Percentiles rank a stretch among this genome's conserved stretches.
Conservation (phyloP, 371 early-diverging fungal species). For the Mucor lusitanicus region DNA sequence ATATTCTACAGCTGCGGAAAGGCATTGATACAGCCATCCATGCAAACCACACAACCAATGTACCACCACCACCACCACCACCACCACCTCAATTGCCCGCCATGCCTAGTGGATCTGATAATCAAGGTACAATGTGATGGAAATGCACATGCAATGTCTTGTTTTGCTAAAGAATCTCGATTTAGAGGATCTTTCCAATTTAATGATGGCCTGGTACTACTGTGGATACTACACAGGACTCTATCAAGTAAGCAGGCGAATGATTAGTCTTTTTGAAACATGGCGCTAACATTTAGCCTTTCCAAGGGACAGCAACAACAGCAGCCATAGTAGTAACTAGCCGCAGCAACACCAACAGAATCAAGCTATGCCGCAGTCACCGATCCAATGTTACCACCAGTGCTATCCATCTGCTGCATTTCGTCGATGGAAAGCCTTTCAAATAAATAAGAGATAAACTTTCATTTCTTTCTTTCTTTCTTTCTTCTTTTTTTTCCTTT, state of each 20-base stretch:
- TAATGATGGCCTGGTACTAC: constrained; percentile 32
- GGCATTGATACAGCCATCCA: neutral
- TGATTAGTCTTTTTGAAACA: neutral
- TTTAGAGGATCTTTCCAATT: constrained; percentile 14
- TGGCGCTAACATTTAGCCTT: neutral
- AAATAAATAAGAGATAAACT: neutral
- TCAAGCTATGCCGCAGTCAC: constrained; percentile 7
- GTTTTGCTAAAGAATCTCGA: too few species aligned
- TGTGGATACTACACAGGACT: constrained; percentile 27
- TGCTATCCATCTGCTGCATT: neutral
- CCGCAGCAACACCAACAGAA: constrained; percentile 8
- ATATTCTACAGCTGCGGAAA: neutral
- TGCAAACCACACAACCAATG: neutral
- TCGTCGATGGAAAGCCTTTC: neutral
- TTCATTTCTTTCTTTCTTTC: neutral
- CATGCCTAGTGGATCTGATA: neutral
- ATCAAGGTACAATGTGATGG: neutral
- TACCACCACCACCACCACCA: neutral
- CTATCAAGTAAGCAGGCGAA: constrained; percentile 10
- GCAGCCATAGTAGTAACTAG: too few species aligned
- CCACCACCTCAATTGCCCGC: neutral
- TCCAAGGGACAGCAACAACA: neutral
- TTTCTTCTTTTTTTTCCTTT: neutral
- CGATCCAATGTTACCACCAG: neutral
- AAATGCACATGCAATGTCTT: neutral